These are phyloP conservation scores for Sporisorium iseilematis-ciliati DNA, from an alignment of 1,284 basidiomycete species.

Conservation along the genomic window DNA sequence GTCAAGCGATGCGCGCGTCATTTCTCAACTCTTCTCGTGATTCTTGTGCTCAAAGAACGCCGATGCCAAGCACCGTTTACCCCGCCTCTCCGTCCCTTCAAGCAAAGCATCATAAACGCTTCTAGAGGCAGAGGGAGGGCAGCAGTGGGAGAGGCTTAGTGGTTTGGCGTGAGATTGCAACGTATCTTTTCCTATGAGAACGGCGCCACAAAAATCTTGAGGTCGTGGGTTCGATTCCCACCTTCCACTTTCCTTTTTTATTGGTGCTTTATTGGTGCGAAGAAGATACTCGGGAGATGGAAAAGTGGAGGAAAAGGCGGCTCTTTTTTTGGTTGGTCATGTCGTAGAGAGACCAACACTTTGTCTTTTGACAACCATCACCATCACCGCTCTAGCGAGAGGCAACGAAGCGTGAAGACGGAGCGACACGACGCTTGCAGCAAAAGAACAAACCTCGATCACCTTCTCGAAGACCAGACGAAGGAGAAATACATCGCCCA, in stretches of 20 bases:
- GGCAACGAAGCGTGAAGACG: too few species aligned
- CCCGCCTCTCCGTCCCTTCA: too few species aligned
- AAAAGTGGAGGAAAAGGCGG: conserved; percentile 16
- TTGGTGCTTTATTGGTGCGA: not conserved
- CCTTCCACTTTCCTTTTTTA: conserved; percentile 50
- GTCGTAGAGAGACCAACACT: conserved; percentile 20
- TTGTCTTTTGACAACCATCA: conserved; percentile 2
- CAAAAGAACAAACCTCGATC: not conserved
- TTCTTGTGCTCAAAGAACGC: not conserved
- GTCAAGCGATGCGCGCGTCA: conserved; percentile 29
- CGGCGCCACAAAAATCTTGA: conserved; percentile 44
- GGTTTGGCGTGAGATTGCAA: conserved; percentile 64
- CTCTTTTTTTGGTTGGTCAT: not conserved
- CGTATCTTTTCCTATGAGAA: conserved; percentile 14
- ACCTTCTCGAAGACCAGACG: not conserved
- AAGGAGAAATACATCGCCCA: not conserved
- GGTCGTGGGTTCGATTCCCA: conserved; percentile 62
- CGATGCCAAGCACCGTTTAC: too few species aligned
- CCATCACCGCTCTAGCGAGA: too few species aligned
- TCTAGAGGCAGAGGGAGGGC: not conserved
- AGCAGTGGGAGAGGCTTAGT: conserved; percentile 58
- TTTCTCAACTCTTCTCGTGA: conserved; percentile 4
- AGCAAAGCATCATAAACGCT: not conserved
- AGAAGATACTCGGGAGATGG: conserved; percentile 7
- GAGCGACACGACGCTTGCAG: too few species aligned